Conservation (phyloP, 805 yeast genomes). For the Candida arabinofermentans region DNA sequence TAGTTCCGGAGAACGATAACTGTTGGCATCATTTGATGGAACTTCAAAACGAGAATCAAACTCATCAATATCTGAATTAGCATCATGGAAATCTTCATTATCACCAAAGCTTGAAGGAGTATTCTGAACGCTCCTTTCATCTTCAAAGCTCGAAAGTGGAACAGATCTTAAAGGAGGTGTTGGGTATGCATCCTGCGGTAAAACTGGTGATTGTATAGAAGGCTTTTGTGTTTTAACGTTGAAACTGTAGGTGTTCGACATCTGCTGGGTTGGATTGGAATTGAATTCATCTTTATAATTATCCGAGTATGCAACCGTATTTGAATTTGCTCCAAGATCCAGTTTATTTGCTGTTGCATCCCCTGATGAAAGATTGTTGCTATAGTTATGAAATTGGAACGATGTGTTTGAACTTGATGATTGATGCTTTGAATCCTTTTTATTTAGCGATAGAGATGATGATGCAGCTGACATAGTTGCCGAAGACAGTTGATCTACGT, state of each 20-base stretch:
- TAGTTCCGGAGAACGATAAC: not conserved
- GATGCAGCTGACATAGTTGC: not conserved
- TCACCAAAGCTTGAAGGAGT: slow-evolving; percentile 4
- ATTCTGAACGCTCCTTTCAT: not conserved
- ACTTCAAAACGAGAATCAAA: slow-evolving; percentile 23
- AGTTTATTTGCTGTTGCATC: not conserved
- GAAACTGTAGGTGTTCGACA: not conserved
- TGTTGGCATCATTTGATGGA: not conserved
- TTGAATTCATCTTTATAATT: no score
- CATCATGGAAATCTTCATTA: slow-evolving; percentile 17
- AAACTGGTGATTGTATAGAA: not conserved
- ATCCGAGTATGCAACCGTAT: no score
- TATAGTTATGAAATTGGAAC: slow-evolving; percentile 3
- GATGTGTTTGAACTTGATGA: slow-evolving; percentile 2
- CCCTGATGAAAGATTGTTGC: not conserved
- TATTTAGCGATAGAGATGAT: not conserved
- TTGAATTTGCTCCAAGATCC: not conserved
- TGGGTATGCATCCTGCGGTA: not conserved
- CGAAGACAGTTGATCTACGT: not conserved
- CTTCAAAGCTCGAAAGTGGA: not conserved
- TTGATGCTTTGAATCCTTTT: slow-evolving; percentile 2
- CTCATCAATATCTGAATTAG: slow-evolving; percentile 21
- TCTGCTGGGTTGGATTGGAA: not conserved
- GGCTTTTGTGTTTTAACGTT: slow-evolving; percentile 1
- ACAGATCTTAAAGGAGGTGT: not conserved